Evolutionary conservation across 257 asterid genomes (phyloP), one percentile per base, ranked within the genome.

Genomic region (Ilex asprella): DNA sequence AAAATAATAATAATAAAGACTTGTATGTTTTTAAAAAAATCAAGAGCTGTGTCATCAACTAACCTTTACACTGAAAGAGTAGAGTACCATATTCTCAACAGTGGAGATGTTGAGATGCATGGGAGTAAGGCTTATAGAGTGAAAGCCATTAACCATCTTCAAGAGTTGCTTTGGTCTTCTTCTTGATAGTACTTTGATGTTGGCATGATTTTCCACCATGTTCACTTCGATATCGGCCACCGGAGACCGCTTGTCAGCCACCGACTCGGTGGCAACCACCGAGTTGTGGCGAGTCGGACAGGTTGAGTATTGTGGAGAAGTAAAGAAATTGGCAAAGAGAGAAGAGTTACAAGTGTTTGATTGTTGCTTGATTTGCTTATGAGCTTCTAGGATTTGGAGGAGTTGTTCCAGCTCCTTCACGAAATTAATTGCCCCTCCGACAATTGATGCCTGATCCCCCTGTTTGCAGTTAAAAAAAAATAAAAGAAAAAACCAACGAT

Each of bases 371-470:
- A 31, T 41, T 51, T 30, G 70, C 47, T 59, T 69, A 4, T 69
- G 72, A n/a, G 82, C 75, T 72, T 86, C 82, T 5, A 86, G 81
- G 30, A 63, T 64, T 68, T 81, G 90, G 11, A 74, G 76, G 4
- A 75, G 81, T 62, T 86, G 94, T 55, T 86, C 90, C 2, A 86
- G 83, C 69, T 83, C 91, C 74, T 86, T 83, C 41, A 83, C 82
- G 54, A 67, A 86, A 72, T 86, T 72, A 30, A 85, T 79, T 0
- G 89, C 83, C 7, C 94, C 94, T 43, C 94, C 94, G 3, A 85
- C 90, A 10, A 83, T 83, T 6, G 94, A 86, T 47, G 94, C 94
- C 79, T 86, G 94, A 73, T 83, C 94, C 21, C 91, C 94, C 94
- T 86, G 70, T 16, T 30, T 12, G 56, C 31, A 6, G 0, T 41